These are phyloP conservation scores for Colletotrichum salicis DNA, from an alignment of 2,329 filamentous ascomycete genomes.

Conservation along the genomic window DNA sequence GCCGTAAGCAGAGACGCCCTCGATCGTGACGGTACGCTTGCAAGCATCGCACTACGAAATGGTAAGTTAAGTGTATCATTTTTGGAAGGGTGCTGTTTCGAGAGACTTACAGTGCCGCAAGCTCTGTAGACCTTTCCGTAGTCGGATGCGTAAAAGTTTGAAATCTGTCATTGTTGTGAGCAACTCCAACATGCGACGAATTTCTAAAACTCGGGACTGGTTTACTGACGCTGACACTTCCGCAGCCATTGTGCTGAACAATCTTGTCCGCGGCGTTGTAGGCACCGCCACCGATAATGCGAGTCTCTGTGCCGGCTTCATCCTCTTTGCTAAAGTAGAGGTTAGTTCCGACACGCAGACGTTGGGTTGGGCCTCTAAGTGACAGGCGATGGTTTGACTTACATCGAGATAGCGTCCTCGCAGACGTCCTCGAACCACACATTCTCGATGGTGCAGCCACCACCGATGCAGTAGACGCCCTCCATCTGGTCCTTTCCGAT, in stretches of 20 bases:
- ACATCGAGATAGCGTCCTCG: conserved; percentile 41
- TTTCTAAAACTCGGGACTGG: too few relatives aligned
- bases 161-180: conserved; percentile 34
- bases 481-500: conserved; percentile 51
- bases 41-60: conserved; percentile 37
- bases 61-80: background rate
- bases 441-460: conserved; percentile 41
- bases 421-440: conserved; percentile 43
- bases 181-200: background rate
- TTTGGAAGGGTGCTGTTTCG: conserved; percentile 4
- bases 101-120: conserved; percentile 30
- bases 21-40: conserved; percentile 57
- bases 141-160: conserved; percentile 56
- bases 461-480: conserved; percentile 43
- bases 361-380: too few relatives aligned
- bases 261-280: conserved; percentile 57
- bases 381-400: background rate
- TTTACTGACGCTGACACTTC: conserved; percentile 48
- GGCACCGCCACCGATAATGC: conserved; percentile 53
- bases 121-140: conserved; percentile 56
- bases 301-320: conserved; percentile 28
- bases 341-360: background rate
- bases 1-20: conserved; percentile 49
- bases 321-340: conserved; percentile 27
- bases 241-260: conserved; percentile 59